These are phyloP conservation scores for Volvariella surrecta DNA, from an alignment of 1,284 basidiomycete species.

Conservation along the genomic window DNA sequence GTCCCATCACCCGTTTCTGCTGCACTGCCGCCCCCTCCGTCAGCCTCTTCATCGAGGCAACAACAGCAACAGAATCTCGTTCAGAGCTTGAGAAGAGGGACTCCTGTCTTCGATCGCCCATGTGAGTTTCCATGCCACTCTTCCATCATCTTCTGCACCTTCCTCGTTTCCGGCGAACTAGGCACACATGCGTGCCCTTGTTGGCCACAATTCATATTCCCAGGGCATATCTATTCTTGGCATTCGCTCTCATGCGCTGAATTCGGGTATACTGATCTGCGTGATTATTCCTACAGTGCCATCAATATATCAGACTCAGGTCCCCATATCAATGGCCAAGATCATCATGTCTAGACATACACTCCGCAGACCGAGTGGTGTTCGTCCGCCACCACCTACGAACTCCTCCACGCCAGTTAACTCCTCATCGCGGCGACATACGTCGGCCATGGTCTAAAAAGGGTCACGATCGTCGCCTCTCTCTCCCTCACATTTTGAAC, in stretches of 20 bases:
- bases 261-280: neutral
- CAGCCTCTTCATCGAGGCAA: neutral
- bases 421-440: neutral
- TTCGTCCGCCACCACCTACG: neutral
- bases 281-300: slow-evolving; percentile 20
- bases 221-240: neutral
- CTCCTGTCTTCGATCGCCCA: slow-evolving; percentile 28
- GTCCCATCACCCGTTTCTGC: neutral
- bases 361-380: neutral
- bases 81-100: slow-evolving; percentile 4
- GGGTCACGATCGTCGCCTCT: too few species aligned
- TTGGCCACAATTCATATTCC: neutral
- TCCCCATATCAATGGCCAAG: slow-evolving; percentile 35
- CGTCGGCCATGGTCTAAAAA: neutral
- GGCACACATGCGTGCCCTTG: neutral
- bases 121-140: slow-evolving; percentile 22
- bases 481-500: too few species aligned
- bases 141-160: neutral
- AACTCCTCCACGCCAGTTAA: neutral
- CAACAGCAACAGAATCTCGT: neutral
- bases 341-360: slow-evolving; percentile 38
- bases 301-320: slow-evolving; percentile 29
- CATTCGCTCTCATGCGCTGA: neutral
- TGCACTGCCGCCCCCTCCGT: neutral
- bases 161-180: neutral